Evolutionary conservation across 2,329 filamentous ascomycete species (phyloP).

Genomic region (Hysterium pulicare): DNA sequence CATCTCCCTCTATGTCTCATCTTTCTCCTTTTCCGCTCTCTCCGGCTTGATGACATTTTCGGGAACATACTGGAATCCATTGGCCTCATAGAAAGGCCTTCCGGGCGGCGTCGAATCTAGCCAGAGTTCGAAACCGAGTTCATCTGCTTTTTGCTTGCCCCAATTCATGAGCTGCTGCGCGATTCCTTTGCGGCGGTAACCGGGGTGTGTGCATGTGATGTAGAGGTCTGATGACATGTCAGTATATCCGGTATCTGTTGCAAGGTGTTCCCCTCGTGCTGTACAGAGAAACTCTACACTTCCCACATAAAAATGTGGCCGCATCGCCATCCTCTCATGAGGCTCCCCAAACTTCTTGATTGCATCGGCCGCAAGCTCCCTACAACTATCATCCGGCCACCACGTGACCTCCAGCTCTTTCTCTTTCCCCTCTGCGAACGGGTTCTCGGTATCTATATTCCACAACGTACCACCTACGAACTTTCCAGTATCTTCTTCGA

Average conservation of each 20-base stretch:
- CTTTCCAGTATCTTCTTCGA: background rate
- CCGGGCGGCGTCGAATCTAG: constrained; percentile 17
- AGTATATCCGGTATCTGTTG: too few species aligned
- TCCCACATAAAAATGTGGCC: background rate
- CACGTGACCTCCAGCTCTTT: background rate
- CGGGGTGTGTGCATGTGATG: constrained; percentile 2
- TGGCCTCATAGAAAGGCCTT: constrained; percentile 13
- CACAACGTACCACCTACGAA: background rate
- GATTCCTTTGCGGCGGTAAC: constrained; percentile 17
- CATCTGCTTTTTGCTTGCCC: constrained; percentile 19
- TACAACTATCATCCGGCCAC: background rate
- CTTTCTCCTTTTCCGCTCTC: background rate
- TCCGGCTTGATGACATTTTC: background rate
- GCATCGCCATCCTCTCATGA: background rate
- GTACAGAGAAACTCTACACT: too few species aligned
- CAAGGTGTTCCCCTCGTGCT: too few species aligned
- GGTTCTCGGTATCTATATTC: background rate
- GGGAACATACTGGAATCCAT: background rate
- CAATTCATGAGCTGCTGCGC: constrained; percentile 17
- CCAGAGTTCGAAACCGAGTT: constrained; percentile 15
- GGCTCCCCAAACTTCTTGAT: background rate
- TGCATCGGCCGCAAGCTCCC: background rate
- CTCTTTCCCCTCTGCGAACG: background rate
- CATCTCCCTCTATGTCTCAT: background rate
- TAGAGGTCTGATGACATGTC: background rate